Evolutionary conservation across 78 protist species (phyloP).

Genomic region (Andalucia godoyi): DNA sequence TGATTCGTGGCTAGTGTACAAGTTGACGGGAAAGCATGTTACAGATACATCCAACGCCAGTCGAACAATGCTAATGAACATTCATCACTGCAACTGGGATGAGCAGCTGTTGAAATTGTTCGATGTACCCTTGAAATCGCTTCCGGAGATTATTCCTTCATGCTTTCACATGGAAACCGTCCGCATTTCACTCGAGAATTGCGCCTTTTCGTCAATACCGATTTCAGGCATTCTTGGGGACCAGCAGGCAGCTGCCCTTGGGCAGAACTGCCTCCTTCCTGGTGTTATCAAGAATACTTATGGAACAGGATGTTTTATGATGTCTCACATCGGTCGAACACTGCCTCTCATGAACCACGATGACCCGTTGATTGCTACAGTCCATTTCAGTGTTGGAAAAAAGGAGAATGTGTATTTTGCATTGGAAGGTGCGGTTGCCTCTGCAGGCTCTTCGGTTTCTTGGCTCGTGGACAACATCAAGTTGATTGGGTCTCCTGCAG

Average conservation of each 20-base stretch:
- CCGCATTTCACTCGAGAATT: constrained; percentile 14
- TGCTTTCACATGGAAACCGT: not conserved
- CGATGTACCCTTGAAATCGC: not conserved
- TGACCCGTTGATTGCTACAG: constrained; percentile 92
- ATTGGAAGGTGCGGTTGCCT: constrained; percentile 71
- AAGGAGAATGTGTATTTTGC: constrained; percentile 12
- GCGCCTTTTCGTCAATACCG: no score
- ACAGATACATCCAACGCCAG: constrained; percentile 95
- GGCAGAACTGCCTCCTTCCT: constrained; percentile 70
- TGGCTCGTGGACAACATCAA: constrained; percentile 69
- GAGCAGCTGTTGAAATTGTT: constrained; percentile 1
- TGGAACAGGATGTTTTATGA: constrained; percentile 95
- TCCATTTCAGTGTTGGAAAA: constrained; percentile 66
- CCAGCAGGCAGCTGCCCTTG: constrained; percentile 95
- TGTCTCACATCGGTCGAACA: constrained; percentile 69
- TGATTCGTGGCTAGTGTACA: constrained; percentile 89
- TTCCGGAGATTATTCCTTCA: not conserved
- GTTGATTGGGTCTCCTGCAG: constrained; percentile 12
- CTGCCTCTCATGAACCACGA: constrained; percentile 40
- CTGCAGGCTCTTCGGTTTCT: constrained; percentile 68
- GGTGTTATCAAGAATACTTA: constrained; percentile 89
- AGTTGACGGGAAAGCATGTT: constrained; percentile 69
- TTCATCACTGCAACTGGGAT: constrained; percentile 79
- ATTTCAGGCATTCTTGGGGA: constrained; percentile 72
- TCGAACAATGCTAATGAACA: constrained; percentile 90